These are phyloP conservation scores for Tetrapyrgos nigripes DNA, from an alignment of 1,284 basidiomycete species.

Conservation along the genomic window DNA sequence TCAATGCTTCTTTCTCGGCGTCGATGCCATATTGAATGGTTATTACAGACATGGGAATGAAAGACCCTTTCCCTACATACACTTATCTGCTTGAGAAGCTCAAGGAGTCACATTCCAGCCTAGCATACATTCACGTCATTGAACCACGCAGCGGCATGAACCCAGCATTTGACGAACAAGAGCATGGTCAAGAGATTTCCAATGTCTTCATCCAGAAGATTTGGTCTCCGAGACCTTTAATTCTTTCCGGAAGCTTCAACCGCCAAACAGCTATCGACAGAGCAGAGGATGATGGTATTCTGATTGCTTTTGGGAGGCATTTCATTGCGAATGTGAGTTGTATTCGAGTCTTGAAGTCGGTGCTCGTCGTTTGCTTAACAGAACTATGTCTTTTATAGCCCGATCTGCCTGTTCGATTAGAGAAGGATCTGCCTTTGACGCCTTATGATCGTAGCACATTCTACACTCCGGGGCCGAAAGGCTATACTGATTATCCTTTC, in stretches of 20 bases:
- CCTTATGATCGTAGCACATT: slow-evolving; percentile 6
- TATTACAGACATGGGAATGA: slow-evolving; percentile 38
- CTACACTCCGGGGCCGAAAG: not conserved
- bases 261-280: slow-evolving; percentile 6
- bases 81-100: slow-evolving; percentile 33
- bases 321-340: slow-evolving; percentile 11
- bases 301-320: slow-evolving; percentile 13
- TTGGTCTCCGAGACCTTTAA: slow-evolving; percentile 9
- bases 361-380: no score
- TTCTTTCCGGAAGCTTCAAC: slow-evolving; percentile 8
- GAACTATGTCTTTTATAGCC: not conserved
- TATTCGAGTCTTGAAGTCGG: not conserved
- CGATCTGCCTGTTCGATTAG: not conserved
- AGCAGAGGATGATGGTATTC: not conserved
- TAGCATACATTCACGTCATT: slow-evolving; percentile 55
- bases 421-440: not conserved
- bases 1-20: not conserved
- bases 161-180: not conserved
- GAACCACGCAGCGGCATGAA: slow-evolving; percentile 36
- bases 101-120: slow-evolving; percentile 34
- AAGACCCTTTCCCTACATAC: slow-evolving; percentile 42
- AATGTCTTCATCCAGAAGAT: slow-evolving; percentile 15
- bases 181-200: not conserved
- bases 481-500: slow-evolving; percentile 10
- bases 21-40: not conserved